Percentiles rank a stretch among this genome's conserved stretches.
phyloP scores from a whole-genome alignment of 2,329 filamentous ascomycete species.

The Sporothrix mexicana region DNA sequence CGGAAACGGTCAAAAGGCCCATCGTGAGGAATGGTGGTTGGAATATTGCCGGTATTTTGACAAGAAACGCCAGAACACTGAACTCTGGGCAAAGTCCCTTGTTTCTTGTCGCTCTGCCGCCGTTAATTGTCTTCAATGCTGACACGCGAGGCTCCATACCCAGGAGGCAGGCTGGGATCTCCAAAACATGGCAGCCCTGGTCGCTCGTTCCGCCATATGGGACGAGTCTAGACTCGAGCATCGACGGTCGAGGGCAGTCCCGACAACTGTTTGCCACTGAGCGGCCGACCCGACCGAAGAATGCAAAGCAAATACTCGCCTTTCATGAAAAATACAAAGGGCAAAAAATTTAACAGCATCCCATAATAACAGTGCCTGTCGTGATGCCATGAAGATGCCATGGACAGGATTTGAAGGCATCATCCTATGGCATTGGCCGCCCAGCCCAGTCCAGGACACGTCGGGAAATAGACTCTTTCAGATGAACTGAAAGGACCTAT shows the following conservation, averaged over 20 bases:
- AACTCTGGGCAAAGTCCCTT: neutral
- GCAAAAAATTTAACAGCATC: neutral
- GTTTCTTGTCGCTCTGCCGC: neutral
- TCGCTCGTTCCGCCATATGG: neutral
- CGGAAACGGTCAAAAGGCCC: neutral
- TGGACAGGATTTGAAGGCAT: neutral
- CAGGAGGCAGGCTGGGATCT: neutral
- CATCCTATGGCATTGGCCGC: too few species aligned
- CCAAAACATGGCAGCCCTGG: constrained; percentile 19
- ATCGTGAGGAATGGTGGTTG: neutral
- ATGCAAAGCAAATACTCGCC: neutral
- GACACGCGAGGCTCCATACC: neutral
- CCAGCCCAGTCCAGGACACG: neutral
- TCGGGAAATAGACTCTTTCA: neutral
- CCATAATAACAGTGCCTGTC: neutral
- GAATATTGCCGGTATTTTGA: neutral
- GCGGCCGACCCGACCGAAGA: constrained; percentile 15
- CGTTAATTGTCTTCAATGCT: constrained; percentile 7
- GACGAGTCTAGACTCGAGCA: neutral
- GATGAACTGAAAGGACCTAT: neutral
- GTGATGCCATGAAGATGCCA: neutral
- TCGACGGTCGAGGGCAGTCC: neutral
- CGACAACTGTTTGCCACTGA: constrained; percentile 16
- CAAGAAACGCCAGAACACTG: neutral
- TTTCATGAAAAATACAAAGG: neutral